These are phyloP conservation scores for Wallacemonas sp. DNA, from an alignment of 208 protist genomes.

Conservation along the genomic window DNA sequence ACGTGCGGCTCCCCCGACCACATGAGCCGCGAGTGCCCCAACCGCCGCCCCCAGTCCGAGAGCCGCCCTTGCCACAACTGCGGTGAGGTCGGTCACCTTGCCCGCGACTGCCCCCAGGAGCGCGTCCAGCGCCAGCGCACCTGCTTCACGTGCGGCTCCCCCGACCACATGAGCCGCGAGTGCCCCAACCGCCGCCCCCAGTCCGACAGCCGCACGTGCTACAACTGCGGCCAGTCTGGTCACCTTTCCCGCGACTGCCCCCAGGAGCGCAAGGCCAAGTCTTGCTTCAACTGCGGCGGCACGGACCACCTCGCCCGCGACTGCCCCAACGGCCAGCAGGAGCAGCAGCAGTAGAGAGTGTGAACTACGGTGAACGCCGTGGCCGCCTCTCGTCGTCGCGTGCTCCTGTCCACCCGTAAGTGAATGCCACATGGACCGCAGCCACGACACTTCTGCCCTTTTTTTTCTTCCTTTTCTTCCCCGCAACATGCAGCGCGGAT, in stretches of 20 bases:
- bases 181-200: slow-evolving; percentile 42
- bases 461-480: neutral
- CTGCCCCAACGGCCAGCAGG: slow-evolving; percentile 42
- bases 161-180: slow-evolving; percentile 67
- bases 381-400: too few species aligned
- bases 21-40: slow-evolving; percentile 55
- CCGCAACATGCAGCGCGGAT: neutral
- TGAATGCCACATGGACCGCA: too few species aligned
- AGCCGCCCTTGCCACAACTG: slow-evolving; percentile 62
- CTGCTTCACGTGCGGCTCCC: slow-evolving; percentile 74
- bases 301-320: slow-evolving; percentile 67
- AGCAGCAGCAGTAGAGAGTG: slow-evolving; percentile 60
- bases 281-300: slow-evolving; percentile 76
- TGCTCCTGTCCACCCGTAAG: too few species aligned
- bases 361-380: too few species aligned
- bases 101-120: slow-evolving; percentile 46
- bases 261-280: slow-evolving; percentile 17
- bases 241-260: slow-evolving; percentile 32
- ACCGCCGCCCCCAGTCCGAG: slow-evolving; percentile 10
- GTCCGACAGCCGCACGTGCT: slow-evolving; percentile 28
- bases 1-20: slow-evolving; percentile 51
- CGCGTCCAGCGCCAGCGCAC: slow-evolving; percentile 17
- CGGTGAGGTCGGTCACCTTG: slow-evolving; percentile 51
- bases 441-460: too few species aligned
- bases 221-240: slow-evolving; percentile 1